Evolutionary conservation across 2,329 filamentous ascomycete species (phyloP), one percentile per base, ranked within the genome.

Genomic region (Harringtonia lauricola): DNA sequence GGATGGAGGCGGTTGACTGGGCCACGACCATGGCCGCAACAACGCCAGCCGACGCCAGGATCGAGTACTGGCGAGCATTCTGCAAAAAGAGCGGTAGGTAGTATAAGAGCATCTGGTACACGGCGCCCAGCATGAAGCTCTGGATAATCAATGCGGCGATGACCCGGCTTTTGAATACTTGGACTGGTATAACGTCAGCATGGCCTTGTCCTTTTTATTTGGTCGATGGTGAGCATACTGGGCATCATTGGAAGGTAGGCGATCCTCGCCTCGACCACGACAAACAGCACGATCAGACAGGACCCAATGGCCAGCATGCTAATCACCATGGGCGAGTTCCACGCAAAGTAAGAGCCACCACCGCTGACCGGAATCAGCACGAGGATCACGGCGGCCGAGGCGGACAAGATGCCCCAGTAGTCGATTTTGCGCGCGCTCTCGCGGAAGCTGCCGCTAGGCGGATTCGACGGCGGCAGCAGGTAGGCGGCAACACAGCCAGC

Each of bases 351-450:
- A 0, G 68, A 66, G 2, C 71, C 74, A 8, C 52, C 55, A 12
- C 76, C 76, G 3, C 76, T 80, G 14, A 83, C 70, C 0, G 79
- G 78, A 37, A 83, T 78, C 15, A 83, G 63, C 3, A 83, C 51
- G 14, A 81, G 64, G 10, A 82, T 70, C 24, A 80, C 70, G 0
- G 69, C 76, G 8, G 69, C 59, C 0, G 73, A 74, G 4, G 70
- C 72, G 3, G 68, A 64, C 12, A 79, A 45, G 1, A 77, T 63
- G 2, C 79, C 79, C 21, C 62, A 68, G 49, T 71, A 78, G 55
- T 83, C 79, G 43, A 82, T 76, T 36, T 72, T 73, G 39, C 59
- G 61, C 19, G 74, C 52, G 38, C 70, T 74, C 36, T 69, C 64
- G 64, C 60, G 33, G 64, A 64, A 44, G 66, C 70, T 47, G 8